A percentile compares a stretch with the other conserved stretches of the same genome.
Evolutionary conservation across 1,284 basidiomycete genomes (phyloP).

Genomic region (Pascua sp.): DNA sequence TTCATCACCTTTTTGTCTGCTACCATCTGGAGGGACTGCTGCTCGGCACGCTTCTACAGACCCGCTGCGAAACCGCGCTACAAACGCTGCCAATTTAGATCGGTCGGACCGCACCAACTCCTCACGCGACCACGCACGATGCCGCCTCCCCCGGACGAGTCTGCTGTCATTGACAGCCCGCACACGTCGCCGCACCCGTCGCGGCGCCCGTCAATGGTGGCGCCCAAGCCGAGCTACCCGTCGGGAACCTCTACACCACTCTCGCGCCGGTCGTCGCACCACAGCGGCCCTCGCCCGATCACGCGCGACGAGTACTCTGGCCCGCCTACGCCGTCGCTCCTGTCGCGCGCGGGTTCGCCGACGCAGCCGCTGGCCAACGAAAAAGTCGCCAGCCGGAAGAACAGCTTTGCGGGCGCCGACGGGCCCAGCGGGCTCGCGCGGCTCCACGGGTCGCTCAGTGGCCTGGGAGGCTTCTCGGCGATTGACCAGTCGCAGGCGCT

Average conservation of each 20-base stretch:
- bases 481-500: constrained; percentile 30
- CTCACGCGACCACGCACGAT: not conserved
- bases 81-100: not conserved
- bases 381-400: constrained; percentile 24
- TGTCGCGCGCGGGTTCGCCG: constrained; percentile 47
- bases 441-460: constrained; percentile 21
- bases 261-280: constrained; percentile 31
- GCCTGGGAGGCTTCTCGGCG: constrained; percentile 23
- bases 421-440: constrained; percentile 11
- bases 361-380: constrained; percentile 43
- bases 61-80: not conserved
- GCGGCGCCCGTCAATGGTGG: constrained; percentile 23
- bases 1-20: not conserved
- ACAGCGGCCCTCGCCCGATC: constrained; percentile 41
- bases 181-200: constrained; percentile 22
- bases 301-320: constrained; percentile 37
- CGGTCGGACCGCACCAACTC: too few relatives aligned
- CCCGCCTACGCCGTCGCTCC: constrained; percentile 40
- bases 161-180: constrained; percentile 17
- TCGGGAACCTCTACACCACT: constrained; percentile 12
- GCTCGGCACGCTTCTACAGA: not conserved
- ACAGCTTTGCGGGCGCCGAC: constrained; percentile 21
- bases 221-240: constrained; percentile 7
- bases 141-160: constrained; percentile 6
- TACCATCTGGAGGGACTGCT: too few relatives aligned